phyloP scores from a whole-genome alignment of 371 early-diverging fungal species.

The Blakeslea trispora region DNA sequence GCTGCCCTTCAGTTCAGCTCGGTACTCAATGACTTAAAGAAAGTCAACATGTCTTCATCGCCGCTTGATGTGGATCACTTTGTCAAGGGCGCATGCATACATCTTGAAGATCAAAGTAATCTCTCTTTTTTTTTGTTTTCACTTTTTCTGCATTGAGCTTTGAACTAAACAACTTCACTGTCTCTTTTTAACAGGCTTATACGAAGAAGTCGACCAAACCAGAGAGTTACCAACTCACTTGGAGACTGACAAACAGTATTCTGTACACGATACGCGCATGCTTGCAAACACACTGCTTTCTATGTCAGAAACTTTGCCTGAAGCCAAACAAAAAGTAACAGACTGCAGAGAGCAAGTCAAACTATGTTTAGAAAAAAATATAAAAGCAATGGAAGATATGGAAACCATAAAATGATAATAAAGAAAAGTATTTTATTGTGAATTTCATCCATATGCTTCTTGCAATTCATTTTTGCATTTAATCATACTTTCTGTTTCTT shows the following conservation, averaged over 20 bases:
- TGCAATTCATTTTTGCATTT: slow-evolving; percentile 5
- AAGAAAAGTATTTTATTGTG: neutral
- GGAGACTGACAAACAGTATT: neutral
- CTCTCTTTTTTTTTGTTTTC: too few species aligned
- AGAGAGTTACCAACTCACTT: neutral
- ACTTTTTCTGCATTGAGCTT: neutral
- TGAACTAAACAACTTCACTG: neutral
- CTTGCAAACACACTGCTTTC: neutral
- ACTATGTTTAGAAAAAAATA: neutral
- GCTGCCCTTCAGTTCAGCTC: neutral
- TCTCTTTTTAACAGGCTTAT: neutral
- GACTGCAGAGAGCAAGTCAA: neutral
- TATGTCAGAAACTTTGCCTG: neutral
- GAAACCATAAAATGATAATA: neutral
- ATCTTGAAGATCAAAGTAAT: neutral
- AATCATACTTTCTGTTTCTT: slow-evolving; percentile 25
- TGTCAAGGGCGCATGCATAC: neutral
- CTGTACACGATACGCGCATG: neutral
- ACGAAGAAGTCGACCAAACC: neutral
- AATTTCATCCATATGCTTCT: slow-evolving; percentile 1
- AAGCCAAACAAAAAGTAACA: neutral
- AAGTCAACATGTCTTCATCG: neutral
- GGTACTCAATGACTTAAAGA: neutral
- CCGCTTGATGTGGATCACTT: neutral
- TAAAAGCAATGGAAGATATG: neutral